Conservation (phyloP, 345 rosid species). For the Cardamine chenopodiifolia region DNA sequence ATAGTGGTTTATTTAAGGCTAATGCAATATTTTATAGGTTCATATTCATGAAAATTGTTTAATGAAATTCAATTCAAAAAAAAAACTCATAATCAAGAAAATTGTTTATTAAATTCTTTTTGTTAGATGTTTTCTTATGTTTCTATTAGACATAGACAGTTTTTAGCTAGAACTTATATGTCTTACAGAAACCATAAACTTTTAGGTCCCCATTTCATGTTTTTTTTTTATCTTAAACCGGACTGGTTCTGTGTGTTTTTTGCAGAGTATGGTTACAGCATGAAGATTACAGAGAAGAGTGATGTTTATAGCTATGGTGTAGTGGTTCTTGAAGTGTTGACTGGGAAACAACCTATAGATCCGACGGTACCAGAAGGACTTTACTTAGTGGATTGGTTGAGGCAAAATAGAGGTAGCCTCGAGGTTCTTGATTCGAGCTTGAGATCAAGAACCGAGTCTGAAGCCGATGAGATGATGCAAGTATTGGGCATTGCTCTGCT, state of each 20-base stretch:
- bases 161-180: not conserved
- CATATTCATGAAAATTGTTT: no score
- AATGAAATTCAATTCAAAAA: no score
- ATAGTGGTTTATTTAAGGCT: not conserved
- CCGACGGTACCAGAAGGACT: slow-evolving; percentile 86
- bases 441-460: slow-evolving; percentile 55
- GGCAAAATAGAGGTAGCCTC: slow-evolving; percentile 59
- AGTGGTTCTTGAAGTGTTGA: slow-evolving; percentile 79
- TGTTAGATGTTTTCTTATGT: not conserved
- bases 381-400: slow-evolving; percentile 89
- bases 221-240: not conserved
- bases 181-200: not conserved
- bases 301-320: slow-evolving; percentile 96
- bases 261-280: slow-evolving; percentile 89
- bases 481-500: slow-evolving; percentile 72
- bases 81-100: not conserved
- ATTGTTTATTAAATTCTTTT: no score
- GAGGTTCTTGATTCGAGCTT: slow-evolving; percentile 72
- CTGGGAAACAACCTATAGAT: slow-evolving; percentile 93
- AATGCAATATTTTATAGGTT: not conserved
- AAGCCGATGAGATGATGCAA: slow-evolving; percentile 84
- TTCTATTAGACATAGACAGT: not conserved
- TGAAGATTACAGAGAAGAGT: slow-evolving; percentile 96
- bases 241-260: not conserved
- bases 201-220: not conserved